These are phyloP conservation scores for Penicillium crustosum DNA, from an alignment of 2,329 filamentous ascomycete species.

Conservation along the genomic window DNA sequence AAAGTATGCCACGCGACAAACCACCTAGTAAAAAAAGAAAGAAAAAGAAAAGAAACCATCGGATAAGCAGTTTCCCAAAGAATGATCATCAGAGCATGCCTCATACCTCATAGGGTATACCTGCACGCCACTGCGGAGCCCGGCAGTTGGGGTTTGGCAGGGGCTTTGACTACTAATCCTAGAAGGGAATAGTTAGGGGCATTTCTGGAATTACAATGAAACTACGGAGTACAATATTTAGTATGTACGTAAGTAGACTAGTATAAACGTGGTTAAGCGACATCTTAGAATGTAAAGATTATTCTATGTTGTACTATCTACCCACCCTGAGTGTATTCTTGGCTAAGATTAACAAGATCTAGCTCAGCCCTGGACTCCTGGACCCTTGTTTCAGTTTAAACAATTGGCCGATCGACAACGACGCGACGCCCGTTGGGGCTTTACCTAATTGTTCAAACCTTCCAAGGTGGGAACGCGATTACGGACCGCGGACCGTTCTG, in stretches of 20 bases:
- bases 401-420: slow-evolving; percentile 11
- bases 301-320: neutral
- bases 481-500: neutral
- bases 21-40: neutral
- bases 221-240: neutral
- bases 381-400: slow-evolving; percentile 19
- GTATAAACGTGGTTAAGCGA: neutral
- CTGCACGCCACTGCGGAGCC: slow-evolving; percentile 13
- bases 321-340: slow-evolving; percentile 3
- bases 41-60: neutral
- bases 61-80: neutral
- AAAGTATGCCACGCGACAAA: slow-evolving; percentile 7
- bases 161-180: slow-evolving; percentile 13
- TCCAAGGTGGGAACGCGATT: neutral
- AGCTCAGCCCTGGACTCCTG: slow-evolving; percentile 20
- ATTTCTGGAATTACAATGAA: neutral
- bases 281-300: neutral
- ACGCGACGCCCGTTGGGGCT: slow-evolving; percentile 10
- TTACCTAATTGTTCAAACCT: slow-evolving; percentile 7
- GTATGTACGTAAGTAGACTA: neutral
- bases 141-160: slow-evolving; percentile 24
- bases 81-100: neutral
- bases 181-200: slow-evolving; percentile 5
- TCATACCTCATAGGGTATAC: neutral
- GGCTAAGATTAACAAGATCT: slow-evolving; percentile 16